Conservation (phyloP, 202 grass and related monocot species). For the Cymbopogon flexuosus region DNA sequence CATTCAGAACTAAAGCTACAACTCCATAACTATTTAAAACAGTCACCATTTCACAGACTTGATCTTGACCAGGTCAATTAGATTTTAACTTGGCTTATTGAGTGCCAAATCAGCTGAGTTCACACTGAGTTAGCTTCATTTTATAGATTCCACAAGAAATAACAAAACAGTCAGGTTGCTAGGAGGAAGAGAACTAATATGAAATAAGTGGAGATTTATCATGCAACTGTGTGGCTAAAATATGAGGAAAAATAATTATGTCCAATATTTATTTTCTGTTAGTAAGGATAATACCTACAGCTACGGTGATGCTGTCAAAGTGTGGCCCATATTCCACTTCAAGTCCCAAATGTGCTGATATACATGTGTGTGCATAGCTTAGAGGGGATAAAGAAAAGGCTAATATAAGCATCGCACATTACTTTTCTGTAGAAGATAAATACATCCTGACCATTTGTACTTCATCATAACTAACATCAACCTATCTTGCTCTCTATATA, state of each 20-base stretch:
- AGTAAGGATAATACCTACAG: background rate
- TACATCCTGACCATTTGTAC: background rate
- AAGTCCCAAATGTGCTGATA: background rate
- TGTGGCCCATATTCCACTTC: background rate
- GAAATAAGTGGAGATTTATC: background rate
- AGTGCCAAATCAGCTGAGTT: background rate
- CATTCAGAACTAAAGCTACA: background rate
- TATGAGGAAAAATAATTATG: background rate
- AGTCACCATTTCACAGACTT: background rate
- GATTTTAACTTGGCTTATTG: background rate
- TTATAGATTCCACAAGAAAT: background rate
- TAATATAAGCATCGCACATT: background rate
- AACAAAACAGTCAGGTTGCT: background rate
- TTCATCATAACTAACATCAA: background rate
- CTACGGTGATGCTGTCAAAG: background rate
- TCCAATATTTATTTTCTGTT: background rate
- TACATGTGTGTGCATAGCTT: background rate
- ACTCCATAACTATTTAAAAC: background rate
- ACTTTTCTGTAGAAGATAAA: background rate
- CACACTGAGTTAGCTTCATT: background rate
- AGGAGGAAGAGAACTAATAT: background rate
- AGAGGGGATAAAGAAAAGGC: background rate
- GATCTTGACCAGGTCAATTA: background rate
- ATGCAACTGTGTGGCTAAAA: background rate
- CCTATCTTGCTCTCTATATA: background rate